These are phyloP conservation scores for Phoma sp. DNA, from an alignment of 2,329 filamentous ascomycete species.

Conservation along the genomic window DNA sequence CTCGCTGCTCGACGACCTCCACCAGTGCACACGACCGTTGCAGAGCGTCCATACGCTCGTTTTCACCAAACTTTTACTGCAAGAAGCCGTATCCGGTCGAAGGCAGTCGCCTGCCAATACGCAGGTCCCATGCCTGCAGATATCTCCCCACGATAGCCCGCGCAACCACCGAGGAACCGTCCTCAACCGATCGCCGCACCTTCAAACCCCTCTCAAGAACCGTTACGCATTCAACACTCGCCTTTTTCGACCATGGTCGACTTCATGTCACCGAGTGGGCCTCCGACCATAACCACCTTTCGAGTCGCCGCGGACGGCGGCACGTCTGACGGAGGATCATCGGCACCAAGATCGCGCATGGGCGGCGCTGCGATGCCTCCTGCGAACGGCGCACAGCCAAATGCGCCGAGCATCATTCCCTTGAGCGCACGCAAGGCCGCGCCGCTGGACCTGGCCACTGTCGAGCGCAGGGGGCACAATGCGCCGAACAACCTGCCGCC, in stretches of 20 bases:
- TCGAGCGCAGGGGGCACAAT: constrained; percentile 87
- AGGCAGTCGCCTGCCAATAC: constrained; percentile 32
- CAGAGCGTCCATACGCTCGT: constrained; percentile 2
- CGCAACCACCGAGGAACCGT: constrained; percentile 23
- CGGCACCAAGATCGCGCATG: constrained; percentile 42
- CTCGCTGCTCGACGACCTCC: constrained; percentile 2
- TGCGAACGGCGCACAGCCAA: constrained; percentile 45
- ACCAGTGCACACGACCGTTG: background rate
- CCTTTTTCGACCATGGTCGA: constrained; percentile 41
- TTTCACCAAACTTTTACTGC: background rate
- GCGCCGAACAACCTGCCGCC: constrained; percentile 75
- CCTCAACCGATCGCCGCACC: constrained; percentile 11
- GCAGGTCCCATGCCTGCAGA: constrained; percentile 41
- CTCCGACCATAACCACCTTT: constrained; percentile 45
- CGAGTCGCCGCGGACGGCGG: constrained; percentile 44
- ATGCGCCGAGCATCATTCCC: constrained; percentile 57
- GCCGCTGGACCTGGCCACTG: constrained; percentile 83
- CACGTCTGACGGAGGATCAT: constrained; percentile 25
- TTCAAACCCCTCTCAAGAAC: background rate
- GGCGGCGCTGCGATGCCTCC: constrained; percentile 31
- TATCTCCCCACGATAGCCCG: constrained; percentile 39
- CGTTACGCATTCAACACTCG: constrained; percentile 14
- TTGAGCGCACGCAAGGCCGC: constrained; percentile 69
- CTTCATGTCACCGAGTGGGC: constrained; percentile 41
- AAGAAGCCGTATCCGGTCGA: constrained; percentile 16